Conservation (phyloP, 176 grass and related monocot species). For the Carex parvula region DNA sequence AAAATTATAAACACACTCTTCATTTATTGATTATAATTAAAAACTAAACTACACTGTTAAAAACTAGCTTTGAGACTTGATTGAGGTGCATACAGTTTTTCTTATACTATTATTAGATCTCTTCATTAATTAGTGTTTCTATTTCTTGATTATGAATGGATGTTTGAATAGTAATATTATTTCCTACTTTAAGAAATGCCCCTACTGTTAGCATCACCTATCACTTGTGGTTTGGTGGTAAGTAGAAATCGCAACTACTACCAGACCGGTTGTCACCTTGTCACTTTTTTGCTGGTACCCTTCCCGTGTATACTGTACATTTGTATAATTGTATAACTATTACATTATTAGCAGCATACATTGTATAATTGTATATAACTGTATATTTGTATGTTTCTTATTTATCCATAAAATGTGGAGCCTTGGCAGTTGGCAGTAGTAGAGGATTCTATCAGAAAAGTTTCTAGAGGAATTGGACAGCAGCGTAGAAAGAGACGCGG, state of each 20-base stretch:
- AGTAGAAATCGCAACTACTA: background rate
- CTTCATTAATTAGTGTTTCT: background rate
- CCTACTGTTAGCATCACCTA: background rate
- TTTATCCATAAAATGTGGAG: no score
- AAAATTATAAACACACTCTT: background rate
- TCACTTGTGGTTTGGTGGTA: background rate
- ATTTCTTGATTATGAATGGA: background rate
- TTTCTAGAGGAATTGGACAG: background rate
- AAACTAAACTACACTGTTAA: no score
- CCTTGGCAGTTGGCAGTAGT: background rate
- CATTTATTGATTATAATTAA: background rate
- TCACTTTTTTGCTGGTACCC: background rate
- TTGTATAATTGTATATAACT: no score
- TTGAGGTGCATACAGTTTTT: background rate
- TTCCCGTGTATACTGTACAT: background rate
- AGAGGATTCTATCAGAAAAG: background rate
- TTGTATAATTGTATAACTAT: background rate
- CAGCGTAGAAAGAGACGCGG: background rate
- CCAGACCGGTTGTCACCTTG: background rate
- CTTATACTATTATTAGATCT: background rate
- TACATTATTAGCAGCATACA: background rate
- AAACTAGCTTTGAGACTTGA: background rate
- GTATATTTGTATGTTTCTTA: no score
- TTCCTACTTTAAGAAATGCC: background rate
- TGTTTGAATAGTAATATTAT: background rate